A percentile compares a stretch with the other conserved stretches of the same genome.
These are phyloP conservation scores for Morella rubra DNA, from an alignment of 306 rosid species.

Conservation along the genomic window DNA sequence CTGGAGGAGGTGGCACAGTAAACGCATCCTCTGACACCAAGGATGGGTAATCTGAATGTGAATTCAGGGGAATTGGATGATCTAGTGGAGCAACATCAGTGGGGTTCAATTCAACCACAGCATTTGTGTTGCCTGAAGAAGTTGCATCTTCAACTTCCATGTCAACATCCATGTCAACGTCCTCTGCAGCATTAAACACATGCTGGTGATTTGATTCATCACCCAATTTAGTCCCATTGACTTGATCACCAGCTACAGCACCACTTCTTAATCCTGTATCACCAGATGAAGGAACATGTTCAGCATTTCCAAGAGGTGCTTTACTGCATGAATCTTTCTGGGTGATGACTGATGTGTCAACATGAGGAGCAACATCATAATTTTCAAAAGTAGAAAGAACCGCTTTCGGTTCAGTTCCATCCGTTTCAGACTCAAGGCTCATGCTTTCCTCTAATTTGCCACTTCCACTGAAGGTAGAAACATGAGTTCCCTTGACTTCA, in stretches of 20 bases:
- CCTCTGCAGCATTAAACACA: constrained; percentile 51
- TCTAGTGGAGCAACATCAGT: constrained; percentile 33
- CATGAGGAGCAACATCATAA: constrained; percentile 35
- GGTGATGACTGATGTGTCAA: constrained; percentile 24
- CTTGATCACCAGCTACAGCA: constrained; percentile 36
- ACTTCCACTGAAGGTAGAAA: constrained; percentile 30
- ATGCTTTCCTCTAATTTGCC: constrained; percentile 30
- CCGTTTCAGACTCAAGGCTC: constrained; percentile 35
- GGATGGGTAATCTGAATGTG: constrained; percentile 31
- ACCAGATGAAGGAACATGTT: constrained; percentile 37
- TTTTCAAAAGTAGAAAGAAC: constrained; percentile 34
- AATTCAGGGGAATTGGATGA: constrained; percentile 43
- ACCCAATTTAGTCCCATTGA: constrained; percentile 34
- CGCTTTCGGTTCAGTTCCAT: constrained; percentile 27
- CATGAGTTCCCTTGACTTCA: constrained; percentile 41
- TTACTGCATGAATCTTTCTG: constrained; percentile 23
- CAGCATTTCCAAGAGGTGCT: constrained; percentile 23
- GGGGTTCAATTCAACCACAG: constrained; percentile 26
- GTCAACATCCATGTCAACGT: constrained; percentile 97
- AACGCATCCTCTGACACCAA: constrained; percentile 38
- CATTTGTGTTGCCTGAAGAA: constrained; percentile 41
- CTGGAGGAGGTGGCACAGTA: constrained; percentile 75
- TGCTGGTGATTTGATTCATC: constrained; percentile 45
- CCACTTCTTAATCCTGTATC: constrained; percentile 27
- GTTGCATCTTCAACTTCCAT: constrained; percentile 88